A percentile compares a stretch with the other conserved stretches of the same genome.
Evolutionary conservation across 108 stramenopile genomes (phyloP).

Genomic region (Conticribra weissflogii): DNA sequence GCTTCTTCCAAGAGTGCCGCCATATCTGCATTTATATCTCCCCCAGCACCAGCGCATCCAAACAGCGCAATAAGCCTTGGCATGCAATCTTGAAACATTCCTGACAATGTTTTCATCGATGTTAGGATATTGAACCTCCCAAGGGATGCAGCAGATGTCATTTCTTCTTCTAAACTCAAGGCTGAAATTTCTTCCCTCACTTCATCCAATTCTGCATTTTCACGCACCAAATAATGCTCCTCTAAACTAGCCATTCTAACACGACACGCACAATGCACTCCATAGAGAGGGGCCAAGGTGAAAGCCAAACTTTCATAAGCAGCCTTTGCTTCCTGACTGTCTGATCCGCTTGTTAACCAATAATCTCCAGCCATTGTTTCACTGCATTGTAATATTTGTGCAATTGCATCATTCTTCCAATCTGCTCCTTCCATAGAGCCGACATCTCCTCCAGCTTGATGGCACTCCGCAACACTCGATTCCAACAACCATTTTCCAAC

Average conservation of each 20-base stretch:
- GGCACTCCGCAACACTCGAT: constrained; percentile 65
- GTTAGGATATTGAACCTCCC: constrained; percentile 69
- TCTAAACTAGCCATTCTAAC: constrained; percentile 77
- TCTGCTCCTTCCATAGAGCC: constrained; percentile 70
- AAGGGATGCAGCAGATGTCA: constrained; percentile 62
- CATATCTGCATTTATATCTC: constrained; percentile 63
- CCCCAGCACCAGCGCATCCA: constrained; percentile 26
- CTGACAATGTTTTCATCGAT: constrained; percentile 60
- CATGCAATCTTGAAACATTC: constrained; percentile 56
- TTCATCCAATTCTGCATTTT: constrained; percentile 79
- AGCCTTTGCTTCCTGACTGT: constrained; percentile 43
- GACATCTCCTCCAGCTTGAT: constrained; percentile 63
- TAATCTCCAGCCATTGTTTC: constrained; percentile 76
- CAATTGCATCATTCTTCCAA: constrained; percentile 78
- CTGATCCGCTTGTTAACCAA: constrained; percentile 74
- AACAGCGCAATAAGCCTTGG: constrained; percentile 65
- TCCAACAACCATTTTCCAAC: constrained; percentile 65
- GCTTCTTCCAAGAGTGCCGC: constrained; percentile 85
- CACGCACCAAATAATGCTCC: constrained; percentile 65
- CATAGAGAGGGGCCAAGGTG: constrained; percentile 73
- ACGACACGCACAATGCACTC: constrained; percentile 60
- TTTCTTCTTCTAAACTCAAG: constrained; percentile 75
- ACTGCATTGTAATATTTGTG: constrained; percentile 66
- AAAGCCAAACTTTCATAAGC: constrained; percentile 51
- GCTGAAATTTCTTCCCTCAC: constrained; percentile 81